Evolutionary conservation across 2,329 filamentous ascomycete species (phyloP).

Genomic region (Penicillium sp.): DNA sequence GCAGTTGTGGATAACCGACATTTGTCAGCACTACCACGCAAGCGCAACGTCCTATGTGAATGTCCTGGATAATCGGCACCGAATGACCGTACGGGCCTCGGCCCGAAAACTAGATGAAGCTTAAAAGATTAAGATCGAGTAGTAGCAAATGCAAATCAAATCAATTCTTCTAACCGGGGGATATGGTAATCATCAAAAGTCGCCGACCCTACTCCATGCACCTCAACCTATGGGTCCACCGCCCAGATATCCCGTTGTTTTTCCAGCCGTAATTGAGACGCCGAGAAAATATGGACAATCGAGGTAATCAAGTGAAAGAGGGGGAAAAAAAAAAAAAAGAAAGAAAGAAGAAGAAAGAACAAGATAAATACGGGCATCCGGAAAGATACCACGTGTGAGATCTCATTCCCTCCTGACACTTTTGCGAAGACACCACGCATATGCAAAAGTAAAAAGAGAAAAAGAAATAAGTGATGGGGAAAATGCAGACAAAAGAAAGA

Average conservation of each 20-base stretch:
- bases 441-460: conserved; percentile 2
- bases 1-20: conserved; percentile 9
- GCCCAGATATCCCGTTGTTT: conserved; percentile 9
- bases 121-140: neutral
- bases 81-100: neutral
- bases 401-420: conserved; percentile 1
- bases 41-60: neutral
- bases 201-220: conserved; percentile 28
- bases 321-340: conserved; percentile 1
- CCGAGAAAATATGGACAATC: conserved; percentile 17
- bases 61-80: neutral
- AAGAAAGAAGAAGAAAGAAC: conserved; percentile 6
- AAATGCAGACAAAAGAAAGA: conserved; percentile 6
- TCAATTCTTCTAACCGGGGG: conserved; percentile 21
- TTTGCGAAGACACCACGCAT: conserved; percentile 9
- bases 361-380: neutral
- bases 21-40: conserved; percentile 18
- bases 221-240: neutral
- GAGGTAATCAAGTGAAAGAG: conserved; percentile 15
- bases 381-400: neutral
- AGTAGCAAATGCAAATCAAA: conserved; percentile 13
- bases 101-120: neutral
- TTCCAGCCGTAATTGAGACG: conserved; percentile 26
- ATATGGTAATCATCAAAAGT: conserved; percentile 28
- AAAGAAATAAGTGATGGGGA: conserved; percentile 2